Base-by-base conservation (phyloP, 2,329 filamentous ascomycete genomes). In the Curvularia hawaiiensis region DNA sequence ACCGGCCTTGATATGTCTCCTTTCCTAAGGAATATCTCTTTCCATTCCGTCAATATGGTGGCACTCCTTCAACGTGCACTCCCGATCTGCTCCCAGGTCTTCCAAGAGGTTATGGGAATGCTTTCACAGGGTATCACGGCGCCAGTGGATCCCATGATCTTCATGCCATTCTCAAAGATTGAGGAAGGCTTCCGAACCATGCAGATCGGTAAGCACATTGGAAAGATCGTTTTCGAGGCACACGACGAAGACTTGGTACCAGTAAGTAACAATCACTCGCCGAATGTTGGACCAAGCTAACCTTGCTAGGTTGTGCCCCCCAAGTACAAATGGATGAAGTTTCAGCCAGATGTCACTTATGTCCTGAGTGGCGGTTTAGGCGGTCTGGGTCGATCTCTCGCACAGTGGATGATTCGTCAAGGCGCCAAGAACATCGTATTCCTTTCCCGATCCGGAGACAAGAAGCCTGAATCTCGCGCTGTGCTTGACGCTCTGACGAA, bases 191-290 rank as follows among this genome's bases (percentile, higher is more conserved):
- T 54, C 63, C 16, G 63, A 54, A 49, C 67, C 76, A 18, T 71
- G 70, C 28, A 57, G 60, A 33, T 41, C 14, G 74, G 76, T 0
- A 72, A 70, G 16, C 74, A 76, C 49, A 72, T 71, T 5, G 78
- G 79, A 7, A 80, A 80, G 61, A 28, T 28, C 26, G 26, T 28
- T 28, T 28, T 28, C 26, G 26, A 28, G 26, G 26, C 26, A 28
- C 26, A 28, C 26, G 26, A 28, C 26, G 26, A 28, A 2, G 26
- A 28, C 26, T 28, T 28, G 26, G 26, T 28, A 28, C 26, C 26
- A 28, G 26, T 28, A 28, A 28, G 26, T 28, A 4, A 28, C 26
- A 2, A 28, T 28, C 26, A 6, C 7, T 28, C 26, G 9, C 9
- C 26, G 22, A 28, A 28, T 28, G 26, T 28, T 28, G 26, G 7